phyloP scores from a whole-genome alignment of 495 filamentous ascomycete genomes.

The Neurospora terricola region DNA sequence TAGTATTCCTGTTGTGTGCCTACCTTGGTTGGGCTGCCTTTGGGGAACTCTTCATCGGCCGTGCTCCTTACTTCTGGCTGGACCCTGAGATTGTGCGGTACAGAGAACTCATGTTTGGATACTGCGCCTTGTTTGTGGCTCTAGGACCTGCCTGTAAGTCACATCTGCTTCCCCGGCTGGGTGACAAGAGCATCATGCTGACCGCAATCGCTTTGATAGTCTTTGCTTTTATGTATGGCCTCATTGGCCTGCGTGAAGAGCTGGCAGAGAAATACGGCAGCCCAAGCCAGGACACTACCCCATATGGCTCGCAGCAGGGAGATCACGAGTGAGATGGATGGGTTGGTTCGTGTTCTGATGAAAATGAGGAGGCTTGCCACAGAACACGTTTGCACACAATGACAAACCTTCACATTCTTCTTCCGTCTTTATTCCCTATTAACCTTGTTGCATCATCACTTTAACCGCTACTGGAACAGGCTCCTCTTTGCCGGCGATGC shows the following conservation, averaged over 20 bases:
- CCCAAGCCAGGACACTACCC: not conserved
- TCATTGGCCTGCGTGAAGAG: conserved; percentile 34
- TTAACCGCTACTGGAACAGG: not conserved
- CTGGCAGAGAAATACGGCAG: conserved; percentile 16
- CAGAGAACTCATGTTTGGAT: conserved; percentile 25
- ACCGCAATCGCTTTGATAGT: conserved; percentile 15
- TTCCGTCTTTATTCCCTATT: not conserved
- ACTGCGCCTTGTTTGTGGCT: conserved; percentile 24
- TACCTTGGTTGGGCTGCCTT: conserved; percentile 41
- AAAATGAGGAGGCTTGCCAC: not conserved
- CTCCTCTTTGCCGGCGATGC: not conserved
- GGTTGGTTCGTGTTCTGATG: not conserved
- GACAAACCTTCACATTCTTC: not conserved
- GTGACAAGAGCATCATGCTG: not conserved
- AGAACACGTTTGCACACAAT: not conserved
- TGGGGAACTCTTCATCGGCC: conserved; percentile 35
- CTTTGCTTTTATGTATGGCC: conserved; percentile 32
- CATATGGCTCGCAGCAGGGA: not conserved
- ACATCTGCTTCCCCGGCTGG: not conserved
- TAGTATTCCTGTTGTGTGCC: conserved; percentile 24
- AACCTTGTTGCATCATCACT: not conserved
- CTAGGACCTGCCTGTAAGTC: conserved; percentile 27
- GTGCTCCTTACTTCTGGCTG: conserved; percentile 40
- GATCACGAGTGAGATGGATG: not conserved
- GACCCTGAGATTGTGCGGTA: conserved; percentile 26